Evolutionary conservation across 306 rosid genomes (phyloP), one percentile per base, ranked within the genome.

Genomic region (Quercus aquifolioides): DNA sequence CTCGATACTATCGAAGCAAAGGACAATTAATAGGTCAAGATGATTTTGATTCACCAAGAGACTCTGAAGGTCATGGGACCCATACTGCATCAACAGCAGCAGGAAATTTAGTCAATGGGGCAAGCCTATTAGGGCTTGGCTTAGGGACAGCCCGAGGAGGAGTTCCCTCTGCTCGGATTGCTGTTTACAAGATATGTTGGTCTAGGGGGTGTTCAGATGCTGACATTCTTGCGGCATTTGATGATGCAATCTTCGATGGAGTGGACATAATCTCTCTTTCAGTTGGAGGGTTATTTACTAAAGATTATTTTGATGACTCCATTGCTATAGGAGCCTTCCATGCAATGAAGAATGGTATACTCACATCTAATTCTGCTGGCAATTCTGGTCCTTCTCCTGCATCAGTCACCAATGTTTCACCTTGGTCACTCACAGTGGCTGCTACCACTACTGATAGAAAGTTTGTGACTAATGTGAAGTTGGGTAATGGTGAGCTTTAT

Each of bases 151-250:
- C 90, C 7, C 78, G 94, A 41, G 94, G 91, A 12, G 91, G 87
- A 2, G 88, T 77, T 12, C 82, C 84, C 23, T 55, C 84, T 3
- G 91, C 94, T 4, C 88, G 90, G 15, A 67, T 90, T 21, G 94
- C 91, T 11, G 78, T 78, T 46, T 90, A 87, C 74, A 91, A 91
- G 83, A 85, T 57, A 6, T 89, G 92, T 55, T 91, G 90, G 95
- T 0, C 0, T 3, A 63, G 65, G n/a, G 88, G 84, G 1, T 86
- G 92, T 65, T 1, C 0, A 6, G 84, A 64, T 6, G 83, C 79
- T 12, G 86, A 84, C 57, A 78, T 87, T 18, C 89, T 89, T 3
- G 87, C 86, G 4, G 93, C 91, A n/a, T 90, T 87, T 52, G 91
- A 90, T 38, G 83, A 87, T 58, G 93, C 90, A 10, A 90, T 90